Base-by-base conservation (phyloP, 495 filamentous ascomycete genomes). In the Terfezia boudieri region DNA sequence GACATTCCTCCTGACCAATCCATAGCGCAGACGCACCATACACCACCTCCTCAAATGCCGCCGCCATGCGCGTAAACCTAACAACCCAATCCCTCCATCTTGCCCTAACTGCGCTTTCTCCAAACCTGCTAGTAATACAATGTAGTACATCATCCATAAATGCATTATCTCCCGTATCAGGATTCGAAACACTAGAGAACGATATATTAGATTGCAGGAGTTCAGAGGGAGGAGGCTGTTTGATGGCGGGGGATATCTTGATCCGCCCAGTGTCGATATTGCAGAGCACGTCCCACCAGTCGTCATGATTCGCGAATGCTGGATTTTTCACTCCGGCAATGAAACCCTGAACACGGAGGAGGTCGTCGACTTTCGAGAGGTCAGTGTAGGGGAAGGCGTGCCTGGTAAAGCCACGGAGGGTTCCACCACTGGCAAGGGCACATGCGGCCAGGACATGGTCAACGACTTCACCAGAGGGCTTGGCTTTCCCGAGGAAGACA, bases 331-430 rank as follows among this genome's bases (percentile, higher is more conserved):
- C 90, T 56, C 90, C 90, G 17, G 90, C 90, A 62, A 99, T 92
- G 65, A 99, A 99, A 8, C 90, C 90, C 17, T 51, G 26, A 1
- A 99, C 92, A 57, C 86, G 84, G 36, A 96, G 73, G 7, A 99
- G 76, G 64, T 96, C 90, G 60, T 99, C 90, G 51, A 99, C 86
- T 67, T 99, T 99, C 48, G 86, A 93, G 20, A 99, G 74, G 67
- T 99, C 90, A 8, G 90, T 99, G 65, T 99, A 99, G 7, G 90
- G 90, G 64, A 99, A 99, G 12, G 92, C 92, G 70, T 94, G 84
- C n/a, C 90, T 78, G 17, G 87, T 94, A 68, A 96, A 96, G 22
- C 92, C 90, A 46, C 86, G 72, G 16, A 99, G 71, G n/a, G 94
- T 73, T 22, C 92, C 90, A n/a, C 90, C 92, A 23, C 86, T 94